Evolutionary conservation across 2,329 filamentous ascomycete species (phyloP).

Genomic region (Penicillium sp.): DNA sequence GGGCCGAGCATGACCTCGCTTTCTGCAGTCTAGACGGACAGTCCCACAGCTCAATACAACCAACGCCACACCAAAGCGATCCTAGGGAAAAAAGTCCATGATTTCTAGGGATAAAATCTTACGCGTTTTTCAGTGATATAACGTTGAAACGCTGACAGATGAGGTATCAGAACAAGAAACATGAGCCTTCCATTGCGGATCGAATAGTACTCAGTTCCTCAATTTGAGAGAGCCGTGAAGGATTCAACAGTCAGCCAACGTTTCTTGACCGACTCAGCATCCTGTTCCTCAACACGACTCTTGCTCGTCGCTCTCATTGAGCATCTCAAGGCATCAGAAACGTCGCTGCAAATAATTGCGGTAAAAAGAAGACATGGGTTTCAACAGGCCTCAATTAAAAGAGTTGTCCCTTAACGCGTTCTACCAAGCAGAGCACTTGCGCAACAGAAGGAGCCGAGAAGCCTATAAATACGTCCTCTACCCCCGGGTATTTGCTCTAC

Average conservation of each 20-base stretch:
- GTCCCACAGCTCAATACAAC: neutral
- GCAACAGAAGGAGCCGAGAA: neutral
- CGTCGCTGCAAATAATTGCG: neutral
- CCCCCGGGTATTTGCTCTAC: neutral
- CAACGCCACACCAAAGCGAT: constrained; percentile 1
- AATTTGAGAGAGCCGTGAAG: neutral
- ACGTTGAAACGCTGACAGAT: neutral
- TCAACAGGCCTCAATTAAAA: neutral
- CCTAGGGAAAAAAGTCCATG: neutral
- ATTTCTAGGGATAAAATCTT: neutral
- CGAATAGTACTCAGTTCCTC: neutral
- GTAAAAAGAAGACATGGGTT: neutral
- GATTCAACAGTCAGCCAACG: neutral
- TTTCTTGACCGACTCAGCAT: neutral
- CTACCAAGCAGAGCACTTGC: neutral
- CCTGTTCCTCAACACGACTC: neutral
- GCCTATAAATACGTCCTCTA: neutral
- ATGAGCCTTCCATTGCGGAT: neutral
- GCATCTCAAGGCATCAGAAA: neutral
- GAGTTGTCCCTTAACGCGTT: neutral
- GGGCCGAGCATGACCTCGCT: neutral
- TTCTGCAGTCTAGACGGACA: neutral
- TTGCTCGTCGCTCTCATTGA: neutral
- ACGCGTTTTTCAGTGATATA: neutral
- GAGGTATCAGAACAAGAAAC: neutral